These are phyloP conservation scores for Balansia obtecta DNA, from an alignment of 2,329 filamentous ascomycete species.

Conservation along the genomic window DNA sequence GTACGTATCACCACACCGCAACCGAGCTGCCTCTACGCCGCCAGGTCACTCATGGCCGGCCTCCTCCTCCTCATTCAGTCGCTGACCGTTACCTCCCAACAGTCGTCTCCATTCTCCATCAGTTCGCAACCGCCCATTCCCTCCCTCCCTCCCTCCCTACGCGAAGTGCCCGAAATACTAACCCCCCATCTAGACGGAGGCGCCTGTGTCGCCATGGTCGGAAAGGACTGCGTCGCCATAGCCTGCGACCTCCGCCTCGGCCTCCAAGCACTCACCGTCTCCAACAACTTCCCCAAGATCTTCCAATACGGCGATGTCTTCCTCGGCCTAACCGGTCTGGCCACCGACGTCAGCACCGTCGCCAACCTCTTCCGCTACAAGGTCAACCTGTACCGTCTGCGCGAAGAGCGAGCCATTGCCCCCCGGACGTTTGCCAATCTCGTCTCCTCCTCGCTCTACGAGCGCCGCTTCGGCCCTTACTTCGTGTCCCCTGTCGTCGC, in stretches of 20 bases:
- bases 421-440: constrained; percentile 95
- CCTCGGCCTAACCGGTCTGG: constrained; percentile 89
- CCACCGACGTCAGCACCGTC: constrained; percentile 90
- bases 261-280: constrained; percentile 90
- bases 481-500: constrained; percentile 93
- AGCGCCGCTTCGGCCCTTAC: constrained; percentile 90
- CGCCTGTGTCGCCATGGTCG: constrained; percentile 96
- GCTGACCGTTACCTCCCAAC: constrained; percentile 18
- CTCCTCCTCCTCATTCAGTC: not conserved
- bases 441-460: constrained; percentile 82
- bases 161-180: not conserved
- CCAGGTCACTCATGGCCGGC: not conserved
- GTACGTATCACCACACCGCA: not conserved
- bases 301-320: constrained; percentile 95
- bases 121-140: constrained; percentile 43
- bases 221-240: constrained; percentile 99
- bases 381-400: constrained; percentile 98
- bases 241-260: constrained; percentile 97
- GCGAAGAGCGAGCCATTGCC: constrained; percentile 93
- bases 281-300: constrained; percentile 99
- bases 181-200: constrained; percentile 51
- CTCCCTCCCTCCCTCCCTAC: not conserved
- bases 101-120: constrained; percentile 92
- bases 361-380: constrained; percentile 98
- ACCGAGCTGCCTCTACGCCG: not conserved